Evolutionary conservation across 345 rosid genomes (phyloP).

Genomic region (Syzygium aromaticum): DNA sequence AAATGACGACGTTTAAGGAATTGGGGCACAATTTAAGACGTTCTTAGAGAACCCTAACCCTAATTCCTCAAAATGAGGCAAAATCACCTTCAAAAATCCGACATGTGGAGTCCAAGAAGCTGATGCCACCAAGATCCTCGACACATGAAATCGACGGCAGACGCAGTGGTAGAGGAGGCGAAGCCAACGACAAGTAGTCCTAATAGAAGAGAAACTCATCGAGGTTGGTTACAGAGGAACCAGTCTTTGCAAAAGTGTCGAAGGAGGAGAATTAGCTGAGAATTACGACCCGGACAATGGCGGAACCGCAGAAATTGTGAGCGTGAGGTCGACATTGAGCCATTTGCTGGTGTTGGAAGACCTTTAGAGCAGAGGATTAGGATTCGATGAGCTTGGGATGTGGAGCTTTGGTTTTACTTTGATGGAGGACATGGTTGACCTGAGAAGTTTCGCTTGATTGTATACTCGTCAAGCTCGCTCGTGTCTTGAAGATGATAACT

Average conservation of each 20-base stretch:
- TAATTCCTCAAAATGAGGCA: too few species aligned
- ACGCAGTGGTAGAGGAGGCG: slow-evolving; percentile 87
- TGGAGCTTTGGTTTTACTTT: not conserved
- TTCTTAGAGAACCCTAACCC: too few species aligned
- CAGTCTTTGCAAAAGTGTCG: slow-evolving; percentile 10
- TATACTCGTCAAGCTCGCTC: too few species aligned
- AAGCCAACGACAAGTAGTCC: slow-evolving; percentile 84
- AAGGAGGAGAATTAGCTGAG: slow-evolving; percentile 3
- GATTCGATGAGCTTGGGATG: slow-evolving; percentile 18
- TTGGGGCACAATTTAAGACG: too few species aligned
- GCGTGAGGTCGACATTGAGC: slow-evolving; percentile 34
- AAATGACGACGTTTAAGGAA: too few species aligned
- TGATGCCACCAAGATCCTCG: slow-evolving; percentile 82
- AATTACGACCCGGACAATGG: not conserved
- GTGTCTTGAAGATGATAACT: slow-evolving; percentile 1
- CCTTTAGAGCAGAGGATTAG: slow-evolving; percentile 39
- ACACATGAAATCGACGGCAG: slow-evolving; percentile 73
- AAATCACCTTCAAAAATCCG: slow-evolving; percentile 17
- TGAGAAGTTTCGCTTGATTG: not conserved
- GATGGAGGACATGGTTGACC: not conserved
- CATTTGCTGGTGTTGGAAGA: slow-evolving; percentile 31
- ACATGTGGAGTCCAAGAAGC: slow-evolving; percentile 71
- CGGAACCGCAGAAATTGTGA: not conserved
- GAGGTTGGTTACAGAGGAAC: slow-evolving; percentile 29
- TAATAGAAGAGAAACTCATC: slow-evolving; percentile 50